Evolutionary conservation across 2,329 filamentous ascomycete genomes (phyloP).

Genomic region (Didymella lethalis): DNA sequence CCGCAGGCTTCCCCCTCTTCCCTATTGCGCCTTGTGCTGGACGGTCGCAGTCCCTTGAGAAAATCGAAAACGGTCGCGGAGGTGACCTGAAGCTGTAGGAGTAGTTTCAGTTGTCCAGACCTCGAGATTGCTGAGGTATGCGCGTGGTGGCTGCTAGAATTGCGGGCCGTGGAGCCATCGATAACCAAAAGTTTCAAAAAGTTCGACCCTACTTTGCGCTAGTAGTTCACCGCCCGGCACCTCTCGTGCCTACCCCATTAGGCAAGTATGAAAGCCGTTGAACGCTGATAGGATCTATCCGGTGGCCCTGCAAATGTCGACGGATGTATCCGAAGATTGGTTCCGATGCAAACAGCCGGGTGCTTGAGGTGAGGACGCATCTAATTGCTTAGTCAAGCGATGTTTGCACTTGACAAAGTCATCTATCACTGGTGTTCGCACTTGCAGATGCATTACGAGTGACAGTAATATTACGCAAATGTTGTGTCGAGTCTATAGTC

Average conservation of each 20-base stretch:
- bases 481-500: background rate
- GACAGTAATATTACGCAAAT: conserved; percentile 1
- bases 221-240: conserved; percentile 8
- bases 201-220: background rate
- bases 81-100: conserved; percentile 4
- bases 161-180: conserved; percentile 26
- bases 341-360: background rate
- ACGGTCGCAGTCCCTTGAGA: background rate
- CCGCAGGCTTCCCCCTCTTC: conserved; percentile 43
- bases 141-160: conserved; percentile 18
- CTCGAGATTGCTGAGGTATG: conserved; percentile 10
- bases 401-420: background rate
- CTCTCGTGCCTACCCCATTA: background rate
- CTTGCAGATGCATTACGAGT: background rate
- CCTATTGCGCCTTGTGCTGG: conserved; percentile 2
- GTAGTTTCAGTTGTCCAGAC: conserved; percentile 6
- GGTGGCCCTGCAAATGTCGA: background rate
- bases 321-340: conserved; percentile 1
- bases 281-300: conserved; percentile 1
- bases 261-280: background rate
- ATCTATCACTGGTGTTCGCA: background rate
- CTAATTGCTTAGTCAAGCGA: background rate
- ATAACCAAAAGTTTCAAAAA: conserved; percentile 15
- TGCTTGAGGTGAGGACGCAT: background rate
- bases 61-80: conserved; percentile 9